Evolutionary conservation across 768 basidiomycete genomes (phyloP).

Genomic region (Psilocybe azurescens): DNA sequence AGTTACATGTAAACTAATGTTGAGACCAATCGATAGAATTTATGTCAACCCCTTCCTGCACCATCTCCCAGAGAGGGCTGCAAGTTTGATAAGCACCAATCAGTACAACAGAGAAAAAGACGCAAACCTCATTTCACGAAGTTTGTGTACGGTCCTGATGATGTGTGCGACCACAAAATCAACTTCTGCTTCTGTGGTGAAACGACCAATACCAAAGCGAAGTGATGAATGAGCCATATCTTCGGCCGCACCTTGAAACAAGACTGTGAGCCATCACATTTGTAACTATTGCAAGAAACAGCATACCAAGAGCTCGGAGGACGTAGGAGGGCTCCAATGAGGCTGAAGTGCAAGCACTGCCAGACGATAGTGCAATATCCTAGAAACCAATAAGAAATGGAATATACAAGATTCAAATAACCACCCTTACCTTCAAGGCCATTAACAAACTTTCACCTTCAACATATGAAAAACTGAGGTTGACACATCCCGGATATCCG

Average conservation of each 20-base stretch:
- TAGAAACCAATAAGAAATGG: slow-evolving; percentile 32
- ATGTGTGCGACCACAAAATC: slow-evolving; percentile 93
- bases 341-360: slow-evolving; percentile 97
- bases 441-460: slow-evolving; percentile 97
- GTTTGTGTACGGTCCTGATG: slow-evolving; percentile 80
- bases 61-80: slow-evolving; percentile 99
- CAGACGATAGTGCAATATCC: slow-evolving; percentile 97
- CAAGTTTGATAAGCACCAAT: slow-evolving; percentile 13
- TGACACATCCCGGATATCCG: slow-evolving; percentile 96
- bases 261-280: slow-evolving; percentile 7
- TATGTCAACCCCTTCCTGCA: slow-evolving; percentile 97
- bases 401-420: no score
- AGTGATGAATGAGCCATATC: slow-evolving; percentile 99
- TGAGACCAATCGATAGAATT: slow-evolving; percentile 95
- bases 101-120: slow-evolving; percentile 22
- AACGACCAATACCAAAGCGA: slow-evolving; percentile 96
- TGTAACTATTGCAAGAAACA: background rate
- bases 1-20: slow-evolving; percentile 52
- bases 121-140: slow-evolving; percentile 91
- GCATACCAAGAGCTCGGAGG: slow-evolving; percentile 86
- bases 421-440: slow-evolving; percentile 81
- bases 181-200: slow-evolving; percentile 96
- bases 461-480: slow-evolving; percentile 94
- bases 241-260: slow-evolving; percentile 82
- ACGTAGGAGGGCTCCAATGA: slow-evolving; percentile 99